A percentile compares a stretch with the other conserved stretches of the same genome.
These are phyloP conservation scores for Beverwykella pulmonaria DNA, from an alignment of 495 filamentous ascomycete genomes.

Conservation along the genomic window DNA sequence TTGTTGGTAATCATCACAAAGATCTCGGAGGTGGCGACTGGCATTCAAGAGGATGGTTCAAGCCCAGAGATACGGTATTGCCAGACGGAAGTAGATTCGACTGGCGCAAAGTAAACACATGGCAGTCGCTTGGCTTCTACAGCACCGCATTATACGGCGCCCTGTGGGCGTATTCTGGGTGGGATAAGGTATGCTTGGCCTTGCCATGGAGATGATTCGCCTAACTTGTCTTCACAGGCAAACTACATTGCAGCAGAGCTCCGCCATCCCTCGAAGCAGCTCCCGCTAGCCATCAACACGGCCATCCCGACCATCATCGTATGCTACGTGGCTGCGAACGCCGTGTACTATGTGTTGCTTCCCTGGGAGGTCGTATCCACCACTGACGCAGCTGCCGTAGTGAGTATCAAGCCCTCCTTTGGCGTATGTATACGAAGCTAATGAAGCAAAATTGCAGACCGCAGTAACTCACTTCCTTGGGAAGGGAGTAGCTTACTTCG, in stretches of 20 bases:
- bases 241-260: constrained; percentile 61
- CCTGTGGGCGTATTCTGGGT: constrained; percentile 62
- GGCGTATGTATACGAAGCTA: not conserved
- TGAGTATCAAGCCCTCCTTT: constrained; percentile 42
- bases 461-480: constrained; percentile 58
- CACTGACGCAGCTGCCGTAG: constrained; percentile 60
- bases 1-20: constrained; percentile 41
- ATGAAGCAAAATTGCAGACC: constrained; percentile 43
- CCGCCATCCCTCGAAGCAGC: constrained; percentile 52
- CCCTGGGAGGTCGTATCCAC: constrained; percentile 57
- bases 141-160: constrained; percentile 59
- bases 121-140: constrained; percentile 58
- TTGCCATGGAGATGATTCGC: not conserved
- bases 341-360: constrained; percentile 59
- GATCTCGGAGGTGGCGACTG: constrained; percentile 55
- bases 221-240: constrained; percentile 47
- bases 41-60: constrained; percentile 57
- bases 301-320: constrained; percentile 58
- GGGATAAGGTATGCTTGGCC: constrained; percentile 56
- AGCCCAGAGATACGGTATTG: constrained; percentile 47
- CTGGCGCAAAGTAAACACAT: constrained; percentile 51
- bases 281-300: constrained; percentile 59
- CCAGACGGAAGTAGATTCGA: constrained; percentile 54
- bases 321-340: constrained; percentile 58
- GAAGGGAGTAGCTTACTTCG: constrained; percentile 49